Evolutionary conservation across 129 eudicot species (phyloP).

Genomic region (Pulicaria dysenterica): DNA sequence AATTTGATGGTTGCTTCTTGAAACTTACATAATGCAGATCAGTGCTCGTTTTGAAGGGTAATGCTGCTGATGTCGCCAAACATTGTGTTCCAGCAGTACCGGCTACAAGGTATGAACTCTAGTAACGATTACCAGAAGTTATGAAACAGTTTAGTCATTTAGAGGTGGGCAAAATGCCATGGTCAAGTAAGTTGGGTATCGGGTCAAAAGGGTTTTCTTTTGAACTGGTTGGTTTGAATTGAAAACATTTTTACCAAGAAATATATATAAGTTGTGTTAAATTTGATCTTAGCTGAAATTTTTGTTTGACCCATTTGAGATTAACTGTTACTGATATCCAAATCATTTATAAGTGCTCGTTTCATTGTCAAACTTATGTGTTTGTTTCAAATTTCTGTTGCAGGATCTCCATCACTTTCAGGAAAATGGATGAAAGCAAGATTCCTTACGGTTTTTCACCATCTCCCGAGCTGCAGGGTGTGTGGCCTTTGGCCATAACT

Average conservation of each 20-base stretch:
- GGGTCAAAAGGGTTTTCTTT: not conserved
- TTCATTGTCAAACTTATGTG: not conserved
- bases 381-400: constrained; percentile 15
- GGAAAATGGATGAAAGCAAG: constrained; percentile 67
- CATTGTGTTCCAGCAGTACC: constrained; percentile 77
- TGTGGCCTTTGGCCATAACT: constrained; percentile 40
- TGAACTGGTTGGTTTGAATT: too few relatives aligned
- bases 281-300: not conserved
- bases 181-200: too few relatives aligned
- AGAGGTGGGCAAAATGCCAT: not conserved
- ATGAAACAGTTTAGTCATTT: not conserved
- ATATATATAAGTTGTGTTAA: too few relatives aligned
- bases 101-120: constrained; percentile 51
- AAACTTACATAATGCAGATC: constrained; percentile 46
- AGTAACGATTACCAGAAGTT: too few relatives aligned
- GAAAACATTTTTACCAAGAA: too few relatives aligned
- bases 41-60: constrained; percentile 70
- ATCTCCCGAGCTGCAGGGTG: constrained; percentile 49
- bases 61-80: constrained; percentile 76
- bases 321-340: not conserved
- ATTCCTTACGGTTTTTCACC: constrained; percentile 50
- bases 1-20: constrained; percentile 9
- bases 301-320: not conserved
- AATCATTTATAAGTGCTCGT: not conserved
- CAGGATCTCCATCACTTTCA: constrained; percentile 74